Base-by-base conservation (phyloP, 192 early-diverging fungal genomes). In the Podila verticillata region DNA sequence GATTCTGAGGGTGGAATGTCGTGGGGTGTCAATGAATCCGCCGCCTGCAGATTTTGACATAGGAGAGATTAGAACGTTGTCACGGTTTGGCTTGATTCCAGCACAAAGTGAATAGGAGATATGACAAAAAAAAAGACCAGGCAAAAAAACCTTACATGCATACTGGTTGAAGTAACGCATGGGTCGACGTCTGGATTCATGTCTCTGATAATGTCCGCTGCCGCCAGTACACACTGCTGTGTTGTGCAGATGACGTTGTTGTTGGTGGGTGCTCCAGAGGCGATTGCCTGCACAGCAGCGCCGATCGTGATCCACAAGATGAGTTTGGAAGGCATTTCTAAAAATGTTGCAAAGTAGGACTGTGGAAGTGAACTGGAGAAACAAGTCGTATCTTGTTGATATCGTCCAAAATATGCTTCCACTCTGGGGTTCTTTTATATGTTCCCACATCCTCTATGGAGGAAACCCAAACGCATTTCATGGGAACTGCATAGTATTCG, bases 161-260 rank as follows among this genome's bases (percentile, higher is more conserved):
- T 81, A 92, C 62, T 87, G 73, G 69, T 83, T 89, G 69, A 92
- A 92, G 67, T 92, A 15, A 83, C 63, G 54, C 91, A 92, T 13
- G 91, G 90, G 71, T 92, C 86, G 0, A 69, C 82, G 20, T 64
- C 57, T 3, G 74, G 39, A 65, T 92, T 82, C 32, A 92, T 77
- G 24, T 83, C 83, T 4, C 34, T 17, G 20, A 91, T 49, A 44
- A 92, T 85, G 2, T 65, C 35, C 7, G 59, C 66, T 10, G 90
- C 88, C 8, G 75, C 81, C 0, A 74, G n/a, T 2, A 83, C 63
- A 77, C 91, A 92, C 10, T 85, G 79, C 7, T 65, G 82, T 29
- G 85, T 87, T 15, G 47, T 67, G 68, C 91, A 92, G n/a, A 75
- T 57, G 15, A 3, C 60, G 75, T 83, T 58, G 57, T 30, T 58